Conservation (phyloP, 2,329 filamentous ascomycete genomes). For the Lasiodiplodia gonubiensis region DNA sequence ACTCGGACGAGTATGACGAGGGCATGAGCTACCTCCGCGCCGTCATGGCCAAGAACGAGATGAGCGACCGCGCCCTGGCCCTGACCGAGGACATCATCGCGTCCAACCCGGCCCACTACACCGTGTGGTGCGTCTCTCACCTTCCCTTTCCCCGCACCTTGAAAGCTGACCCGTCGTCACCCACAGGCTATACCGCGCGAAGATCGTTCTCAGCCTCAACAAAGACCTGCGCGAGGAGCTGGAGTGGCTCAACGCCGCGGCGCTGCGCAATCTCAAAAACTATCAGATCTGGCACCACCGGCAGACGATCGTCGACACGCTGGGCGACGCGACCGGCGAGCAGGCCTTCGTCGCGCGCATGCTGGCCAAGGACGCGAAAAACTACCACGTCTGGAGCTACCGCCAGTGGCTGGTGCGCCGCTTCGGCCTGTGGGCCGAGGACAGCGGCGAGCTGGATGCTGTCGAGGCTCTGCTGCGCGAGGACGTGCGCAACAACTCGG, state of each 20-base stretch:
- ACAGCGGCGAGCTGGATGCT: constrained; percentile 67
- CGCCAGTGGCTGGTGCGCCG: constrained; percentile 76
- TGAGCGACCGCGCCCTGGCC: constrained; percentile 75
- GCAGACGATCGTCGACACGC: constrained; percentile 62
- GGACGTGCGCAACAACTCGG: constrained; percentile 94
- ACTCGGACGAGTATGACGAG: constrained; percentile 87
- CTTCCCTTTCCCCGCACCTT: background rate
- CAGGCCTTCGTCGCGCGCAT: constrained; percentile 77
- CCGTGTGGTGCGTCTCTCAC: constrained; percentile 72
- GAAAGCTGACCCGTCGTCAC: background rate
- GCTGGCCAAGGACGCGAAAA: constrained; percentile 87
- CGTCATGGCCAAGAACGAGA: constrained; percentile 87
- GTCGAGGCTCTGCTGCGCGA: constrained; percentile 74
- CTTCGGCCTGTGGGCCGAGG: constrained; percentile 60
- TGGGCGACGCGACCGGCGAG: constrained; percentile 69
- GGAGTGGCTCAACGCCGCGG: constrained; percentile 82
- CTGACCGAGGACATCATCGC: constrained; percentile 89
- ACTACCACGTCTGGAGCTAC: constrained; percentile 99
- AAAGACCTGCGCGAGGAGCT: constrained; percentile 74
- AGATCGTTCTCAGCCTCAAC: constrained; percentile 71
- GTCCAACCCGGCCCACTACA: constrained; percentile 97
- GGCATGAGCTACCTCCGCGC: constrained; percentile 93
- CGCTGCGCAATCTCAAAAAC: constrained; percentile 88
- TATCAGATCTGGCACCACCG: constrained; percentile 93
- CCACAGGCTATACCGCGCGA: constrained; percentile 79